Evolutionary conservation across 208 protist species (phyloP).

Genomic region (Sergeia podlipaevii): DNA sequence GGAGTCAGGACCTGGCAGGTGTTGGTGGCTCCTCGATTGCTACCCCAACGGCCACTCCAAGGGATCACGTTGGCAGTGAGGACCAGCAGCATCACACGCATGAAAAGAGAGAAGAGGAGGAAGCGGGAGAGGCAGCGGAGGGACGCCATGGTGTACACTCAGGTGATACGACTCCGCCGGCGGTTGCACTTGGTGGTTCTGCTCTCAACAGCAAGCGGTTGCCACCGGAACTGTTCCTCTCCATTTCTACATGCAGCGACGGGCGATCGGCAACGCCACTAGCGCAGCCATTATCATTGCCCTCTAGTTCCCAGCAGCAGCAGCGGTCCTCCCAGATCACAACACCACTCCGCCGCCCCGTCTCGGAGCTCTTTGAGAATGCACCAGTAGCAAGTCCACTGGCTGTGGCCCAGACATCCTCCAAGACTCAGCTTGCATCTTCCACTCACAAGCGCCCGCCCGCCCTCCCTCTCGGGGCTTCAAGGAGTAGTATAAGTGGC

Average conservation of each 20-base stretch:
- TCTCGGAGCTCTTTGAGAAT: conserved; percentile 32
- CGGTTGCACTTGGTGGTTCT: too few relatives aligned
- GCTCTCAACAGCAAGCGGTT: conserved; percentile 13
- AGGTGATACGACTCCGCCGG: too few relatives aligned
- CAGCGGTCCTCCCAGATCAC: not conserved
- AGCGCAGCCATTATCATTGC: not conserved
- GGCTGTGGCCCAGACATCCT: too few relatives aligned
- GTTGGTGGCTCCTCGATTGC: too few relatives aligned
- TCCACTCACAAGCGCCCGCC: not conserved
- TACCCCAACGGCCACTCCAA: too few relatives aligned
- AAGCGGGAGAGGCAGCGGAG: too few relatives aligned
- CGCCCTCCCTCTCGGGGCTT: not conserved
- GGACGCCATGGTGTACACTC: too few relatives aligned
- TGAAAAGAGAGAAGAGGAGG: too few relatives aligned
- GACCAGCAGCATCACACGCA: too few relatives aligned
- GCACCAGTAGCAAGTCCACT: too few relatives aligned
- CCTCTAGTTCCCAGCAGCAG: conserved; percentile 12
- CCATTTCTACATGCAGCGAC: not conserved
- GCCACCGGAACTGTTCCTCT: conserved; percentile 3
- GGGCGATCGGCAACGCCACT: not conserved
- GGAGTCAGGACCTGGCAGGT: conserved; percentile 17
- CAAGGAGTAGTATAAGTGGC: not conserved
- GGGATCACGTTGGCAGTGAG: too few relatives aligned
- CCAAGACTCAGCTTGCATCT: conserved; percentile 1
- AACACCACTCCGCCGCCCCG: conserved; percentile 28